These are phyloP conservation scores for Calocera cornea DNA, from an alignment of 768 basidiomycete genomes.

Conservation along the genomic window DNA sequence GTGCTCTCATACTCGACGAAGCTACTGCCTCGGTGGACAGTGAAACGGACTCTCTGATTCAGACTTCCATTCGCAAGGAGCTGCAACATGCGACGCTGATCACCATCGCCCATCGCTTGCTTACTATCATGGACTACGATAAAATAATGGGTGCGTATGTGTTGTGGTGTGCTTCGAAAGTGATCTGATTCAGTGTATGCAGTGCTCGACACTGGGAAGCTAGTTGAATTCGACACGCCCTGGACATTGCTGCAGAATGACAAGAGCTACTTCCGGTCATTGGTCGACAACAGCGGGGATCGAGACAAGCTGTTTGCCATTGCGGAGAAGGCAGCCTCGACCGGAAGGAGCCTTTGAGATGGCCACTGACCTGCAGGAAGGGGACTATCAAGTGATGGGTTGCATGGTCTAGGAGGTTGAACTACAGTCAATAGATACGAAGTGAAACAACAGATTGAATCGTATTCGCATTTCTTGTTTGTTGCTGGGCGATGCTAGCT, in stretches of 20 bases:
- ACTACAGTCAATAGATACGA: no score
- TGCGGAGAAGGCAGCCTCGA: neutral
- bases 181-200: neutral
- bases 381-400: no score
- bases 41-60: slow-evolving; percentile 26
- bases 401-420: no score
- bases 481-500: no score
- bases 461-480: no score
- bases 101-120: slow-evolving; percentile 35
- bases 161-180: neutral
- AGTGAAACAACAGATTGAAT: no score
- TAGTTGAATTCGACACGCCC: slow-evolving; percentile 47
- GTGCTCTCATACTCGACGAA: slow-evolving; percentile 29
- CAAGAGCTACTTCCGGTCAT: slow-evolving; percentile 35
- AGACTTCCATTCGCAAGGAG: slow-evolving; percentile 27
- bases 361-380: no score
- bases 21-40: slow-evolving; percentile 30
- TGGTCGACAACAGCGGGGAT: slow-evolving; percentile 48
- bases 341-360: no score
- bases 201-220: slow-evolving; percentile 38
- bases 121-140: slow-evolving; percentile 26
- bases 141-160: slow-evolving; percentile 32
- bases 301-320: neutral
- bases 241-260: slow-evolving; percentile 37
- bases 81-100: slow-evolving; percentile 27